Evolutionary conservation across 2,329 filamentous ascomycete species (phyloP).

Genomic region (Fusarium devonianum): DNA sequence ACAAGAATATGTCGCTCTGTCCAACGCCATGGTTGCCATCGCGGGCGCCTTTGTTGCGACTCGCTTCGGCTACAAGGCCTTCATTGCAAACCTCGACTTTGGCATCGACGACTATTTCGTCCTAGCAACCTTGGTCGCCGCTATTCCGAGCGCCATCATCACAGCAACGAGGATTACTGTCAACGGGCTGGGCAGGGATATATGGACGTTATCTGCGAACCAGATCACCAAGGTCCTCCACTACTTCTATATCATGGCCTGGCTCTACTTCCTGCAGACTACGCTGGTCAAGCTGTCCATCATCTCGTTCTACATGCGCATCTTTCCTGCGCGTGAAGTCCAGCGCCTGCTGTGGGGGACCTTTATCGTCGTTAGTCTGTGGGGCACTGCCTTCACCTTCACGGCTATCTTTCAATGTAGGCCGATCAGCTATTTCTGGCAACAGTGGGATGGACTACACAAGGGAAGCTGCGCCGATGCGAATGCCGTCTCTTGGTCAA

Average conservation of each 20-base stretch:
- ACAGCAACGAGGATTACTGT: conserved; percentile 42
- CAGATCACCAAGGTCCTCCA: conserved; percentile 54
- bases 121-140: conserved; percentile 38
- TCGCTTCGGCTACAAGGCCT: conserved; percentile 50
- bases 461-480: conserved; percentile 57
- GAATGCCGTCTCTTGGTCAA: conserved; percentile 58
- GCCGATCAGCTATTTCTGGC: conserved; percentile 62
- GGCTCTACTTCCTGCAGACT: conserved; percentile 56
- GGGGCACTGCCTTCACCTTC: conserved; percentile 52
- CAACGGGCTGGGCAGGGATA: conserved; percentile 57
- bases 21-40: conserved; percentile 44
- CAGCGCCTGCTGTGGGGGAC: conserved; percentile 53
- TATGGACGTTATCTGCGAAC: conserved; percentile 55
- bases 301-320: conserved; percentile 62
- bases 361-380: conserved; percentile 48
- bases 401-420: conserved; percentile 58
- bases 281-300: conserved; percentile 59
- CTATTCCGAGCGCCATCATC: conserved; percentile 44
- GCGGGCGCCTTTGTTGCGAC: conserved; percentile 50
- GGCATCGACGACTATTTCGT: conserved; percentile 51
- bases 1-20: conserved; percentile 20
- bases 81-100: conserved; percentile 45
- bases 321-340: conserved; percentile 55
- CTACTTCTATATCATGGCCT: conserved; percentile 53
- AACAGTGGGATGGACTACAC: conserved; percentile 57